Base-by-base conservation (phyloP, 306 rosid genomes). In the Prosopis cineraria region DNA sequence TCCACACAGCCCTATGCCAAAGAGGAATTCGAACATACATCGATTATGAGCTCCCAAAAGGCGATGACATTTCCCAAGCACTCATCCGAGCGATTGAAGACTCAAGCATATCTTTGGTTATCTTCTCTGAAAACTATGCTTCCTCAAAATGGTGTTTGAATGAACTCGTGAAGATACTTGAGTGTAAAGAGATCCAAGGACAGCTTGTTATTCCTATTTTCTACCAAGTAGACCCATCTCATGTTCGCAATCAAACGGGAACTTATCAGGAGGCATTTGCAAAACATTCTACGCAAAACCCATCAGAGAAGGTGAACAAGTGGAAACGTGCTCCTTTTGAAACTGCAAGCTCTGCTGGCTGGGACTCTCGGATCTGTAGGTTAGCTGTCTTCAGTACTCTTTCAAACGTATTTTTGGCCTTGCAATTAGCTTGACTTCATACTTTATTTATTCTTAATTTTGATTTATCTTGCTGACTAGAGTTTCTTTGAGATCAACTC, bases 301-400 rank as follows among this genome's bases (percentile, higher is more conserved):
- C 34, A n/a, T n/a, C n/a, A 44, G 24, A 19, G 2, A 74, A 29
- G 25, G 53, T 74, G 60, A 30, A 13, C 1, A 3, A 74, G 4
- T 74, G 70, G 78, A 74, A 43, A 44, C 5, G 2, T 4, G 58
- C 70, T 13, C 70, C 60, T 3, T 2, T 6, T 19, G 70, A 74
- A 41, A 31, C 43, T 5, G 43, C 60, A 40, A 30, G 11, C 1
- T 19, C 60, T 3, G 58, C 78, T 40, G 78, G 78, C 0, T 59
- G 37, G 66, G 44, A 78, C 30, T 59, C 59, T 10, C 30, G 14
- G 1, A 37, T 0, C 25, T 27, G 2, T 3, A 7, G 10, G 76
- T 72, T n/a, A n/a, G n/a, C 12, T 20, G 50, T 72, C 30, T 82
- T 65, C 73, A 78, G n/a, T n/a, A n/a, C n/a, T n/a, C n/a, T n/a